phyloP scores from a whole-genome alignment of 2,329 filamentous ascomycete genomes.

The Alternaria brassicicola region DNA sequence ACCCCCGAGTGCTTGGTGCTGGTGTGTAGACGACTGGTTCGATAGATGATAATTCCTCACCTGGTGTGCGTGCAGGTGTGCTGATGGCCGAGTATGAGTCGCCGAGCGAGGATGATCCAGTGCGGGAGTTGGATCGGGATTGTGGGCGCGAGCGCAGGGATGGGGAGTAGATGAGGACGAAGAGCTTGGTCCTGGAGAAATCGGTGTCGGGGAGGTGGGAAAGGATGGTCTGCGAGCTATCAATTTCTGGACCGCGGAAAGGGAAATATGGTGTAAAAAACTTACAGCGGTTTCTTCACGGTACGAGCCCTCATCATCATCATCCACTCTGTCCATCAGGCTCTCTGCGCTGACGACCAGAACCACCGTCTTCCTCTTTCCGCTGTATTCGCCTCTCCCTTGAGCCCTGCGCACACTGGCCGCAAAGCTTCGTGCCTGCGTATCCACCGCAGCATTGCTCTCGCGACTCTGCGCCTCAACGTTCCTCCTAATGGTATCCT shows the following conservation, averaged over 20 bases:
- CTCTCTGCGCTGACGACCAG: conserved; percentile 85
- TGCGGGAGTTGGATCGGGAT: conserved; percentile 28
- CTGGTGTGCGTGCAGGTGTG: conserved; percentile 68
- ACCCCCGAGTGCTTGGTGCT: conserved; percentile 42
- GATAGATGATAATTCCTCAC: conserved; percentile 60
- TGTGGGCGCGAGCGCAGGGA: conserved; percentile 69
- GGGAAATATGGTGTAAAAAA: conserved; percentile 17
- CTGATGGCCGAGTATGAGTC: conserved; percentile 91
- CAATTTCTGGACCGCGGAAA: conserved; percentile 15
- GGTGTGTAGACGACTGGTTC: conserved; percentile 49
- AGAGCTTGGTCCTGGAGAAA: conserved; percentile 74
- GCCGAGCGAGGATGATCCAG: conserved; percentile 64
- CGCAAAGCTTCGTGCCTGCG: conserved; percentile 42
- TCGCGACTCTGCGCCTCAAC: conserved; percentile 47
- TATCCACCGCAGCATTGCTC: conserved; percentile 41
- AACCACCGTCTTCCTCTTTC: conserved; percentile 72
- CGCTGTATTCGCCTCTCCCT: conserved; percentile 21
- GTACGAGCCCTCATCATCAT: conserved; percentile 62
- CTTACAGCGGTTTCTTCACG: conserved; percentile 81
- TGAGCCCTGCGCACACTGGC: conserved; percentile 33
- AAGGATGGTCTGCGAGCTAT: conserved; percentile 64
- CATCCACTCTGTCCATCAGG: conserved; percentile 60
- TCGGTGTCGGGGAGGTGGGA: conserved; percentile 85
- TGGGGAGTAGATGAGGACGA: conserved; percentile 89
- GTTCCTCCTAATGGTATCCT: conserved; percentile 71